These are phyloP conservation scores for Cladorrhinum sp. DNA, from an alignment of 2,329 filamentous ascomycete species.

Conservation along the genomic window DNA sequence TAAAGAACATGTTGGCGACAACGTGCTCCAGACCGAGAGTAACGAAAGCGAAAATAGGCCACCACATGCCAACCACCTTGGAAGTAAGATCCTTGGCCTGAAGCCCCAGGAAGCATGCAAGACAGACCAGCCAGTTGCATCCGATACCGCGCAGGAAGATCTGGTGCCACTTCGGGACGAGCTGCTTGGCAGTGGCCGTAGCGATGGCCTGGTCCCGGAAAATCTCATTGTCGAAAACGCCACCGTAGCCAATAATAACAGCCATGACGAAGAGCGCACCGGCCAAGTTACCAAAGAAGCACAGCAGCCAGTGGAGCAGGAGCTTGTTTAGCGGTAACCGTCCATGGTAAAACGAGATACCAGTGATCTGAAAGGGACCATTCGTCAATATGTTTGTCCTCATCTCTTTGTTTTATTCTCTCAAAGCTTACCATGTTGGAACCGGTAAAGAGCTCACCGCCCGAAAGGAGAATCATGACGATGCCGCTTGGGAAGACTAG, in stretches of 20 bases:
- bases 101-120: constrained; percentile 48
- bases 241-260: constrained; percentile 49
- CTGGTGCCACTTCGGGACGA: constrained; percentile 47
- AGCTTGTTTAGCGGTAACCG: constrained; percentile 23
- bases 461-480: constrained; percentile 47
- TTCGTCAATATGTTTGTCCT: neutral
- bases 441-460: constrained; percentile 47
- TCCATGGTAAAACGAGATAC: constrained; percentile 21
- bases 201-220: constrained; percentile 44
- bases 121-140: constrained; percentile 57
- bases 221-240: constrained; percentile 41
- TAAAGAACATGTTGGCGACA: constrained; percentile 56
- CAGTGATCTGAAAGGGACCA: constrained; percentile 22
- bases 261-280: constrained; percentile 46
- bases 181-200: constrained; percentile 48
- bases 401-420: neutral
- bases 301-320: constrained; percentile 39
- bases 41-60: constrained; percentile 54
- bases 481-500: constrained; percentile 50
- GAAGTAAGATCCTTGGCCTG: constrained; percentile 50
- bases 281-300: constrained; percentile 47
- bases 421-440: constrained; percentile 39
- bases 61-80: constrained; percentile 56
- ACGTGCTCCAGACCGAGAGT: constrained; percentile 54
- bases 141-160: constrained; percentile 55